Evolutionary conservation across 352 stramenopile genomes (phyloP), one percentile per base, ranked within the genome.

Genomic region (Blastocystis hominis): DNA sequence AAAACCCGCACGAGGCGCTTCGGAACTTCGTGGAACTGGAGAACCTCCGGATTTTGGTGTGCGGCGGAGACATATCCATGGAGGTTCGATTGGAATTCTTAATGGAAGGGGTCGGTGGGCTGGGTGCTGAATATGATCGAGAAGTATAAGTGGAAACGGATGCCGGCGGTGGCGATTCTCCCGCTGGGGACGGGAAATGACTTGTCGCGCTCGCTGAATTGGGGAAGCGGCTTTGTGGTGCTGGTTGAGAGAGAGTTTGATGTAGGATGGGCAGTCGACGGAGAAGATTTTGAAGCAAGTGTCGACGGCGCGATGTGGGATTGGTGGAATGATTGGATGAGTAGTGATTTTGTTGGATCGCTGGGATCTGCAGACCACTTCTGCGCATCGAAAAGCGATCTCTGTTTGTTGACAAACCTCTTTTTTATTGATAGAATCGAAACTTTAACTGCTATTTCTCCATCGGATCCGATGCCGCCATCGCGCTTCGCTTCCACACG

Each of bases 161-260:
- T 90, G 88, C 95, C 95, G 10, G 94, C 95, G 0, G 96, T 98
- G 59, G 95, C 94, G 30, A 94, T 98, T 80, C 89, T 98, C 34
- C 95, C 95, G 2, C 89, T 98, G 9, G 95, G 95, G 24, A 98
- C 95, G 15, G 95, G 95, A 42, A 98, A 98, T 88, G 95, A 98
- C 86, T 88, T 98, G 42, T 94, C 94, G 24, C 91, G 94, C 24
- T 91, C 96, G 7, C 89, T 97, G 15, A 93, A 95, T 7, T 98
- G 95, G 94, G 95, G 95, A 20, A 94, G 94, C 68, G 95, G 95
- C 4, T 97, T 42, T 77, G 42, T 64, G 15, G 56, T 63, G 34
- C 9, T 5, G 4, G 24, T 53, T 15, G 24, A 53, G 6, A 56
- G 38, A 15, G 9, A 44, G 5, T 3, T 30, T 6, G 42, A 24